phyloP scores from a whole-genome alignment of 352 stramenopile species.

The Globisporangium viniferum region DNA sequence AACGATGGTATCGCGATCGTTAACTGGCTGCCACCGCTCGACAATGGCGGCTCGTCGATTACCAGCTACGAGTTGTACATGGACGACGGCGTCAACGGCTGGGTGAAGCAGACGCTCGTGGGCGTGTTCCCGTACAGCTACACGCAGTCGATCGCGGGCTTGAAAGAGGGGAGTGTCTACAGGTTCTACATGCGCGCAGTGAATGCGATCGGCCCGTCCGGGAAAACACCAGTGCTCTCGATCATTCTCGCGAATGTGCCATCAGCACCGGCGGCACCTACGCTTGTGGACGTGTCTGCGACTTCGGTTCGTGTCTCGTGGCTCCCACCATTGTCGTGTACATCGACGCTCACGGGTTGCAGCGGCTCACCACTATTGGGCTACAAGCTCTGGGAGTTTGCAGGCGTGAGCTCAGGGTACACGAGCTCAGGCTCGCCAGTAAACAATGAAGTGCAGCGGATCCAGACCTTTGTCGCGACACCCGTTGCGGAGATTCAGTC shows the following conservation, averaged over 20 bases:
- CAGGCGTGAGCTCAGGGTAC: constrained; percentile 64
- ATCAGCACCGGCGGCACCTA: constrained; percentile 40
- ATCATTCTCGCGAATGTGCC: constrained; percentile 85
- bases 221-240: constrained; percentile 81
- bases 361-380: constrained; percentile 81
- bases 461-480: constrained; percentile 68
- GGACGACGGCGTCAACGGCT: constrained; percentile 52
- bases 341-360: constrained; percentile 68
- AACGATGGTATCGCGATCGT: constrained; percentile 62
- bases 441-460: constrained; percentile 87
- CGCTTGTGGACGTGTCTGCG: constrained; percentile 56
- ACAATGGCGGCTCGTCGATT: constrained; percentile 92
- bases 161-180: constrained; percentile 88
- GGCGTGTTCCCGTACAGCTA: constrained; percentile 56
- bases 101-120: constrained; percentile 38
- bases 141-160: constrained; percentile 32
- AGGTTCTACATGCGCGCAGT: constrained; percentile 90
- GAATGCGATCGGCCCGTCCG: constrained; percentile 83
- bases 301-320: constrained; percentile 70
- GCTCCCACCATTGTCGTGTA: constrained; percentile 60
- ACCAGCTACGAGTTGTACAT: constrained; percentile 93
- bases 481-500: constrained; percentile 72
- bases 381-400: constrained; percentile 94
- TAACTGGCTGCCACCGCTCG: constrained; percentile 84
- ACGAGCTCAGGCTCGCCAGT: constrained; percentile 79